A percentile compares a stretch with the other conserved stretches of the same genome.
These are phyloP conservation scores for Yamadazyma friedrichii DNA, from an alignment of 1,139 yeast genomes.

Conservation along the genomic window DNA sequence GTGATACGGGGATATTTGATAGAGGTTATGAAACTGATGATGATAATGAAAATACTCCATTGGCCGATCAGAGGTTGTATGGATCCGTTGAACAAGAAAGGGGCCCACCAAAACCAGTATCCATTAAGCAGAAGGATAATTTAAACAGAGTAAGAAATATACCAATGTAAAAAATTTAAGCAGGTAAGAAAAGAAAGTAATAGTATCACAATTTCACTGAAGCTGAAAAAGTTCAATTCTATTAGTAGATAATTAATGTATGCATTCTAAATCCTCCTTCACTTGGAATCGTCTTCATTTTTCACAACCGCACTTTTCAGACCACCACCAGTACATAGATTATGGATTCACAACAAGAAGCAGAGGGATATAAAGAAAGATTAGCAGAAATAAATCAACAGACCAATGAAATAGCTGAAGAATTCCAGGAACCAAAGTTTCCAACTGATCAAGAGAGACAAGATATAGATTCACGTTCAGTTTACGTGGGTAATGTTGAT, in stretches of 20 bases:
- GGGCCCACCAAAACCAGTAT: conserved; percentile 11
- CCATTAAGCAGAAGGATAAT: conserved; percentile 11
- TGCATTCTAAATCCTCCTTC: too few relatives aligned
- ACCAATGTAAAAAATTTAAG: conserved; percentile 19
- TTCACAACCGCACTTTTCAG: too few relatives aligned
- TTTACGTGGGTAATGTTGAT: conserved; percentile 88
- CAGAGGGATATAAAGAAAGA: conserved; percentile 9
- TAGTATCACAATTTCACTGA: too few relatives aligned
- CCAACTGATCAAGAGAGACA: conserved; percentile 23
- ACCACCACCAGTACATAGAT: too few relatives aligned
- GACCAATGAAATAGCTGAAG: conserved; percentile 25
- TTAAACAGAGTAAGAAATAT: conserved; percentile 36
- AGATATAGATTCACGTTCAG: conserved; percentile 68
- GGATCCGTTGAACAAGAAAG: conserved; percentile 1
- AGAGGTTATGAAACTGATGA: conserved; percentile 49
- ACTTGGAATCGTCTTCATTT: too few relatives aligned
- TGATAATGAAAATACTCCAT: conserved; percentile 35
- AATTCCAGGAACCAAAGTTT: conserved; percentile 6
- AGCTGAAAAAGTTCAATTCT: too few relatives aligned
- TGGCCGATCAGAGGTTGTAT: conserved; percentile 16
- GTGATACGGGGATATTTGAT: conserved; percentile 25
- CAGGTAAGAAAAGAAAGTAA: too few relatives aligned
- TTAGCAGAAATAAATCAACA: conserved; percentile 30
- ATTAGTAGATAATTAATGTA: too few relatives aligned
- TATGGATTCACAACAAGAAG: conserved; percentile 3